Conservation (phyloP, 2,329 filamentous ascomycete genomes). For the Diaporthe nobilis region DNA sequence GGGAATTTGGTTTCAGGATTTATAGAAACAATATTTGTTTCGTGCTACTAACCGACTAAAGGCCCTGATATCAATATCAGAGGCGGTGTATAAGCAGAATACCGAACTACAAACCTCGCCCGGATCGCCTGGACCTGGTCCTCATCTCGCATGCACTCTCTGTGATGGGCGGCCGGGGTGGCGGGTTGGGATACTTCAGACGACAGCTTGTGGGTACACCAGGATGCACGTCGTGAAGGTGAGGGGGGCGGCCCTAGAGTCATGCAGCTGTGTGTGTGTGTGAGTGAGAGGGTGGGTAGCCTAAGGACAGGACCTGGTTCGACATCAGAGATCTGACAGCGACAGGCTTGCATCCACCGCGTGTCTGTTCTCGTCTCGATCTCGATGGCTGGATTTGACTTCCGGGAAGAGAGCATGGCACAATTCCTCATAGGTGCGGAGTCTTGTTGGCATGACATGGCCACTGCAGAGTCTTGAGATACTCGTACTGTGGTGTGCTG, state of each 20-base stretch:
- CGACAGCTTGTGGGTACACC: constrained; percentile 18
- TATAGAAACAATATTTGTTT: constrained; percentile 30
- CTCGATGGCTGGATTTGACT: constrained; percentile 28
- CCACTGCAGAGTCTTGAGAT: constrained; percentile 7
- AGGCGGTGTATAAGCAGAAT: constrained; percentile 11
- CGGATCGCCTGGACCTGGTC: constrained; percentile 16
- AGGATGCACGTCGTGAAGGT: constrained; percentile 20
- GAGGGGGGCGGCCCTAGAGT: neutral
- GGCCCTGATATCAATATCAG: constrained; percentile 18
- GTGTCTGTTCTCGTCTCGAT: constrained; percentile 26
- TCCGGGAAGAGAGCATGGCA: neutral
- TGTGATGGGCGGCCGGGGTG: constrained; percentile 1
- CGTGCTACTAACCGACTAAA: constrained; percentile 6
- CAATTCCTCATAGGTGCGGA: constrained; percentile 11
- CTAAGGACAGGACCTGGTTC: neutral
- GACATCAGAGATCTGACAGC: neutral
- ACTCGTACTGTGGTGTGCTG: neutral
- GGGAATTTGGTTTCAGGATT: constrained; percentile 37
- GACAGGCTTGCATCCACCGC: constrained; percentile 2
- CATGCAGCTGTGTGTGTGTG: neutral
- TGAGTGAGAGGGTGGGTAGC: neutral
- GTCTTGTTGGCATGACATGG: constrained; percentile 4
- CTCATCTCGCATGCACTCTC: constrained; percentile 15
- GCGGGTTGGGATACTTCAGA: constrained; percentile 13
- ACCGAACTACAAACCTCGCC: constrained; percentile 12